Evolutionary conservation across 179 eudicot genomes (phyloP).

Genomic region (Spinacia oleracea): DNA sequence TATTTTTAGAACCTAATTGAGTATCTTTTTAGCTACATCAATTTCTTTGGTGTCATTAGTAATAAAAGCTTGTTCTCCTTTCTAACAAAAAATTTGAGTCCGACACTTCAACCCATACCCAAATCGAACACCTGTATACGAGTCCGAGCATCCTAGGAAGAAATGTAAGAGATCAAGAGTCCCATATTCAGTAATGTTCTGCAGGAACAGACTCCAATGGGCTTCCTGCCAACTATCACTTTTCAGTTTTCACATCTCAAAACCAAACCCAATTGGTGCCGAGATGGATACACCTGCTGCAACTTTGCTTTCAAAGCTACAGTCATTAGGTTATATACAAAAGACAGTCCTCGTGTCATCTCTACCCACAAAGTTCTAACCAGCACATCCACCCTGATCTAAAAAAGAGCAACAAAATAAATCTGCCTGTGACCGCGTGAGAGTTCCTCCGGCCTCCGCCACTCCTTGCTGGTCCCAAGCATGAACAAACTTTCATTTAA

Average conservation of each 20-base stretch:
- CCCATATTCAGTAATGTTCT: not conserved
- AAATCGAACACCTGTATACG: no score
- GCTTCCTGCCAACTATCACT: not conserved
- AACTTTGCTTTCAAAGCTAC: not conserved
- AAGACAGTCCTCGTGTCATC: not conserved
- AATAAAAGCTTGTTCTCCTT: no score
- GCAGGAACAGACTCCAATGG: not conserved
- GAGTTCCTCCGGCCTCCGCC: no score
- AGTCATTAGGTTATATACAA: not conserved
- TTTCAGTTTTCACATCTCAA: no score
- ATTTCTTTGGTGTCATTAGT: no score
- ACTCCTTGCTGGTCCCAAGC: not conserved
- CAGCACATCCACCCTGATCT: not conserved
- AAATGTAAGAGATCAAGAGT: no score
- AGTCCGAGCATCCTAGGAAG: no score
- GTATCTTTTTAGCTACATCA: no score
- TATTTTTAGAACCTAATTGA: no score
- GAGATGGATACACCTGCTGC: not conserved
- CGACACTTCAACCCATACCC: no score
- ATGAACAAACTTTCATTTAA: no score
- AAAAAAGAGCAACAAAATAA: not conserved
- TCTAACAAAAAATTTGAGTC: no score
- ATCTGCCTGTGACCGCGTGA: not conserved
- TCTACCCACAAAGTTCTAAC: not conserved
- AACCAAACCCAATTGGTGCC: not conserved